These are phyloP conservation scores for Penicillium pulvis DNA, from an alignment of 495 filamentous ascomycete genomes.

Conservation along the genomic window DNA sequence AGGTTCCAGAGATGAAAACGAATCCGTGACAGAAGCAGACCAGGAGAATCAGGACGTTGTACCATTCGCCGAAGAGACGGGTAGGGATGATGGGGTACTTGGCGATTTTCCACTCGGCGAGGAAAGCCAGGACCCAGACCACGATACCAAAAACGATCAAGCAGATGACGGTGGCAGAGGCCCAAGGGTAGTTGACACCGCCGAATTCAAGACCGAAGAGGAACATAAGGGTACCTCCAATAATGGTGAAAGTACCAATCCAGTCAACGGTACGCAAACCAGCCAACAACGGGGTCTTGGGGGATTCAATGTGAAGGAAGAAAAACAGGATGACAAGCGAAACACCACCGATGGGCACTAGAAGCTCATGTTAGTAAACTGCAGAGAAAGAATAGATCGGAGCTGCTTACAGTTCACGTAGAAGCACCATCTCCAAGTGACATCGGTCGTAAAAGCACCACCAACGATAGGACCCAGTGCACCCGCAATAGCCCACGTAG, in stretches of 20 bases:
- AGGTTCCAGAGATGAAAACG: constrained; percentile 72
- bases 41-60: constrained; percentile 59
- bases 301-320: constrained; percentile 75
- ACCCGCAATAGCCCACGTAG: constrained; percentile 74
- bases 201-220: constrained; percentile 79
- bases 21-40: constrained; percentile 67
- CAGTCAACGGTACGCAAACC: constrained; percentile 80
- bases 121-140: constrained; percentile 61
- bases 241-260: constrained; percentile 66
- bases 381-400: neutral
- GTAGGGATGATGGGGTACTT: constrained; percentile 78
- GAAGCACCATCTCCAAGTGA: constrained; percentile 66
- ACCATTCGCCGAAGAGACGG: constrained; percentile 61
- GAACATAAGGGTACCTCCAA: constrained; percentile 80
- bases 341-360: constrained; percentile 70
- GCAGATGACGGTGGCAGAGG: constrained; percentile 72
- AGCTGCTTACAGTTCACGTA: constrained; percentile 61
- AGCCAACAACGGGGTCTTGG: constrained; percentile 66
- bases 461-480: constrained; percentile 76
- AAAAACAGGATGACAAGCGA: constrained; percentile 67
- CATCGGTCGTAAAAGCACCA: constrained; percentile 68
- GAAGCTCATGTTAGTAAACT: constrained; percentile 16
- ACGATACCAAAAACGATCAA: constrained; percentile 74
- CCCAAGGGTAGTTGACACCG: constrained; percentile 75
- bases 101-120: constrained; percentile 73